Conservation (phyloP, 306 rosid genomes). For the Cicer judaicum region DNA sequence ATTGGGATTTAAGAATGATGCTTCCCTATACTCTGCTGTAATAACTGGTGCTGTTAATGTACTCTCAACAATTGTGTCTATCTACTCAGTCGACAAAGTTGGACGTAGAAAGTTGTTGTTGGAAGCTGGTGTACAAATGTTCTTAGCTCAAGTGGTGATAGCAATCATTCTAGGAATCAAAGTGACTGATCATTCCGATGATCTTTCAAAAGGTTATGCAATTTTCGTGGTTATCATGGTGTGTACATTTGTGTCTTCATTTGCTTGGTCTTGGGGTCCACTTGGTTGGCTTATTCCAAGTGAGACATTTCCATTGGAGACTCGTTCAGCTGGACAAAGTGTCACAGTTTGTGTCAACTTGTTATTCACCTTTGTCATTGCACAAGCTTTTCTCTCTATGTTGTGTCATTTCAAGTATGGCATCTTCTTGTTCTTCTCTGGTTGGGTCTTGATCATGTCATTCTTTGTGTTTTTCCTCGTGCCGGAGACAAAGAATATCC, state of each 20-base stretch:
- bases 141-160: constrained; percentile 67
- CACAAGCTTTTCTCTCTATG: constrained; percentile 86
- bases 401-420: constrained; percentile 84
- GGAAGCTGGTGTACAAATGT: constrained; percentile 93
- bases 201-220: constrained; percentile 57
- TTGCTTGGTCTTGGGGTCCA: constrained; percentile 99
- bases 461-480: constrained; percentile 60
- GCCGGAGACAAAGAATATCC: constrained; percentile 87
- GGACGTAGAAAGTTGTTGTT: constrained; percentile 80
- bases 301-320: constrained; percentile 84
- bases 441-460: constrained; percentile 84
- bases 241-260: constrained; percentile 76
- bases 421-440: constrained; percentile 83
- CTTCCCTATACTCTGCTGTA: constrained; percentile 81
- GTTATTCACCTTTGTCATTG: constrained; percentile 81
- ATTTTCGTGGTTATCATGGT: constrained; percentile 69
- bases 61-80: constrained; percentile 70
- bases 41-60: constrained; percentile 90
- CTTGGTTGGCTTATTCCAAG: constrained; percentile 88
- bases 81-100: constrained; percentile 75
- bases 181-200: constrained; percentile 51
- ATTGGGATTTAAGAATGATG: constrained; percentile 73
- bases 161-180: constrained; percentile 69
- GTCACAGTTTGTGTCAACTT: constrained; percentile 77
- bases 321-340: constrained; percentile 90